A percentile compares a stretch with the other conserved stretches of the same genome.
Conservation (phyloP, 148 eudicot genomes). For the Persicaria maculosa region DNA sequence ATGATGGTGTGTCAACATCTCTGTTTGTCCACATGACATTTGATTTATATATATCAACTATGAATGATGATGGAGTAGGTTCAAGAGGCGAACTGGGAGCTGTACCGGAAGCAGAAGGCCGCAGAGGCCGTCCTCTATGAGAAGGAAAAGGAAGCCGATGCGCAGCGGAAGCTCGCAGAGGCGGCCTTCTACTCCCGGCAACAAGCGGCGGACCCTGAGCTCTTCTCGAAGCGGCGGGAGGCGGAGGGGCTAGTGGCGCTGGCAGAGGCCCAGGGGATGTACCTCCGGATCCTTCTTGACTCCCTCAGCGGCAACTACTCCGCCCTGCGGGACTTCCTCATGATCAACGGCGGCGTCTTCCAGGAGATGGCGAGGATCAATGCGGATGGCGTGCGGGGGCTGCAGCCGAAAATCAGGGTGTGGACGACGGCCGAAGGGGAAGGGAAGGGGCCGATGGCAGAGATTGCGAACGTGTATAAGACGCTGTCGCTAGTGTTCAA, state of each 20-base stretch:
- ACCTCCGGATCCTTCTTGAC: constrained; percentile 30
- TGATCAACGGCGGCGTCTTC: constrained; percentile 46
- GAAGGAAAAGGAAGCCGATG: constrained; percentile 34
- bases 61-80: constrained; percentile 37
- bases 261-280: constrained; percentile 43
- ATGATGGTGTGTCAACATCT: no score
- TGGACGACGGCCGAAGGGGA: constrained; percentile 34
- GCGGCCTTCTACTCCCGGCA: constrained; percentile 32
- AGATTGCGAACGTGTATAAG: constrained; percentile 36
- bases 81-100: constrained; percentile 63
- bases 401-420: constrained; percentile 47
- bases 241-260: constrained; percentile 39
- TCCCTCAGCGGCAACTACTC: constrained; percentile 36
- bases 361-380: constrained; percentile 49
- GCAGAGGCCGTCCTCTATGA: constrained; percentile 43
- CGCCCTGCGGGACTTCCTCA: constrained; percentile 45
- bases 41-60: no score
- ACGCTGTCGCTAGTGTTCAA: constrained; percentile 49
- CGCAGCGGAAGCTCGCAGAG: constrained; percentile 29
- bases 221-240: constrained; percentile 40
- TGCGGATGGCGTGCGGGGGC: constrained; percentile 37
- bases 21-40: no score
- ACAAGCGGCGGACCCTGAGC: constrained; percentile 46
- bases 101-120: constrained; percentile 44
- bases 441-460: constrained; percentile 32